Evolutionary conservation across 257 asterid species (phyloP).

Genomic region (Orobanche coerulescens): DNA sequence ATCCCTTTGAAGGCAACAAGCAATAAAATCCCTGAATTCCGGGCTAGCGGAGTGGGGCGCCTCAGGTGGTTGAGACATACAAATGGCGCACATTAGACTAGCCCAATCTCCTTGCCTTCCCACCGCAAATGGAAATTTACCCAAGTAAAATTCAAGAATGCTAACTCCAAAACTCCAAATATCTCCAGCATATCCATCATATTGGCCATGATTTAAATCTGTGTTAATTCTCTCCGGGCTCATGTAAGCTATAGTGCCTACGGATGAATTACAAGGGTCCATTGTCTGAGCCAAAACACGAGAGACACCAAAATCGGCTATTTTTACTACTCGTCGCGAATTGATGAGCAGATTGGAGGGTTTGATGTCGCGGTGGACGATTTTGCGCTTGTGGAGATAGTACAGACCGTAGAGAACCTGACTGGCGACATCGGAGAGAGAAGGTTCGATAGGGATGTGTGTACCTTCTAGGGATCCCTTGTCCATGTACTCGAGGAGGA

Average conservation of each 20-base stretch:
- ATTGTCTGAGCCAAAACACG: slow-evolving; percentile 71
- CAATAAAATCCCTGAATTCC: slow-evolving; percentile 56
- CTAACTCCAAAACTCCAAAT: slow-evolving; percentile 93
- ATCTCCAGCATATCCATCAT: slow-evolving; percentile 84
- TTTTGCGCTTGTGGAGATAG: slow-evolving; percentile 70
- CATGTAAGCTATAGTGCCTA: slow-evolving; percentile 91
- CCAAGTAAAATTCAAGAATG: slow-evolving; percentile 74
- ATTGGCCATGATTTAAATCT: slow-evolving; percentile 79
- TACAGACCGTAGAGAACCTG: slow-evolving; percentile 61
- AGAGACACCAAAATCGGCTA: slow-evolving; percentile 81
- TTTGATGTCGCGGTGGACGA: slow-evolving; percentile 84
- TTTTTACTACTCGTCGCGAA: slow-evolving; percentile 47
- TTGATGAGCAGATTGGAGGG: slow-evolving; percentile 73
- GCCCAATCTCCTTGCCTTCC: slow-evolving; percentile 95
- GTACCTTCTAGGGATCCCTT: slow-evolving; percentile 68
- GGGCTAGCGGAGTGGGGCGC: slow-evolving; percentile 62
- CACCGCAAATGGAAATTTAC: slow-evolving; percentile 61
- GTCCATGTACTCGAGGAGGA: slow-evolving; percentile 73
- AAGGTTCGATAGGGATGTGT: slow-evolving; percentile 49
- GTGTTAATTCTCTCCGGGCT: slow-evolving; percentile 86
- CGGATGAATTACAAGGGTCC: slow-evolving; percentile 89
- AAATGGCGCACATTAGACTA: slow-evolving; percentile 74
- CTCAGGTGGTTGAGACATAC: slow-evolving; percentile 88
- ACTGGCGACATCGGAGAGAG: slow-evolving; percentile 57
- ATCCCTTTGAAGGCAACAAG: slow-evolving; percentile 55